These are phyloP conservation scores for Aphanomyces cochlioides DNA, from an alignment of 352 stramenopile genomes.

Conservation along the genomic window DNA sequence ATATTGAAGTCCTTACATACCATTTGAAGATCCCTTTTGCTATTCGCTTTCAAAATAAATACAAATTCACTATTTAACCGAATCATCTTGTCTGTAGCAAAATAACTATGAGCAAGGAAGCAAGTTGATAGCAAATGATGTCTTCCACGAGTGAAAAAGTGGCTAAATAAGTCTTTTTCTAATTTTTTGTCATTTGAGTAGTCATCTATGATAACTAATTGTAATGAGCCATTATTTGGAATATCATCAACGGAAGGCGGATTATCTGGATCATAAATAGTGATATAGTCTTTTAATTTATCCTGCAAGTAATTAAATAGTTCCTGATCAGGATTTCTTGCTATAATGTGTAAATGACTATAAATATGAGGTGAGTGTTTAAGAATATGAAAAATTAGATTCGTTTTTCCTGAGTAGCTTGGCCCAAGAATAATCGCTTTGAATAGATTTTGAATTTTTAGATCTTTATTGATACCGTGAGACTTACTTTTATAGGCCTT, in stretches of 20 bases:
- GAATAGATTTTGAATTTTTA: too few relatives aligned
- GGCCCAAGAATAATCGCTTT: too few relatives aligned
- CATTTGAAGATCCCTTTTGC: slow-evolving; percentile 38
- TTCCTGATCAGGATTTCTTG: too few relatives aligned
- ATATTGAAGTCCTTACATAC: slow-evolving; percentile 37
- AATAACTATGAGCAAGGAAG: slow-evolving; percentile 36
- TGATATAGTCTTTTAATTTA: too few relatives aligned
- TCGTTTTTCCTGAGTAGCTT: too few relatives aligned
- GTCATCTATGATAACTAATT: slow-evolving; percentile 40
- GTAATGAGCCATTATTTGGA: slow-evolving; percentile 23
- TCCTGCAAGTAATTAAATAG: too few relatives aligned
- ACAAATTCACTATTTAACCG: slow-evolving; percentile 36
- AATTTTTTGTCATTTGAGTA: slow-evolving; percentile 35
- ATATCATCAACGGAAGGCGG: slow-evolving; percentile 35
- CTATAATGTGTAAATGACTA: too few relatives aligned
- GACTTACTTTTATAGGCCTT: too few relatives aligned
- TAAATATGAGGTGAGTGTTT: too few relatives aligned
- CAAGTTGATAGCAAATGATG: slow-evolving; percentile 34
- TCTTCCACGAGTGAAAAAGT: slow-evolving; percentile 37
- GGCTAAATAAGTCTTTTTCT: slow-evolving; percentile 38
- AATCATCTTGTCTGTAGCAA: slow-evolving; percentile 41
- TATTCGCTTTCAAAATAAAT: slow-evolving; percentile 37
- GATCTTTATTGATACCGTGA: too few relatives aligned
- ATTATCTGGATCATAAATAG: background rate
- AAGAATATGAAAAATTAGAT: too few relatives aligned